phyloP scores from a whole-genome alignment of 345 rosid genomes.

The Combretum micranthum region DNA sequence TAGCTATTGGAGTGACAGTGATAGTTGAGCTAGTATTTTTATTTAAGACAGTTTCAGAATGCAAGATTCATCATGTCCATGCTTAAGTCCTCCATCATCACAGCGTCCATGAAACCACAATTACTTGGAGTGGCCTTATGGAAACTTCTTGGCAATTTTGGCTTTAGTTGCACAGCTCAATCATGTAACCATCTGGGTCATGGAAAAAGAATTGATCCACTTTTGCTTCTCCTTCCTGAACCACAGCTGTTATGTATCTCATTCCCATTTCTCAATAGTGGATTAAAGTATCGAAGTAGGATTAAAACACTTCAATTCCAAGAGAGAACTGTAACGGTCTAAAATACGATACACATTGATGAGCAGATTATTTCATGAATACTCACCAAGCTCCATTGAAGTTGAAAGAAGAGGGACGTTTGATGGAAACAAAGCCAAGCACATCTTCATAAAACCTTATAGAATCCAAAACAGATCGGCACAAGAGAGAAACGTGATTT shows the following conservation, averaged over 20 bases:
- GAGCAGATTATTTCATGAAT: not conserved
- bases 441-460: constrained; percentile 36
- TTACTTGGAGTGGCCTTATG: not conserved
- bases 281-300: too few species aligned
- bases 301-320: too few species aligned
- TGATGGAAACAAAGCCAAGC: constrained; percentile 45
- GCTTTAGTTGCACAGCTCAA: constrained; percentile 4
- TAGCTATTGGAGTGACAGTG: too few species aligned
- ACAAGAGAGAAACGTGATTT: constrained; percentile 43
- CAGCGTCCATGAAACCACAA: not conserved
- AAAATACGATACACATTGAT: too few species aligned
- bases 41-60: not conserved
- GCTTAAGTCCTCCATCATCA: constrained; percentile 4
- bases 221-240: constrained; percentile 2
- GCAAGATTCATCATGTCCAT: not conserved
- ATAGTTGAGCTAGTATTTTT: too few species aligned
- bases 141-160: not conserved
- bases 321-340: too few species aligned
- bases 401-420: constrained; percentile 59
- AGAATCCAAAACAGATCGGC: constrained; percentile 45
- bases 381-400: constrained; percentile 55
- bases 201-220: constrained; percentile 8
- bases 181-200: constrained; percentile 9
- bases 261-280: not conserved
- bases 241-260: constrained; percentile 1